These are phyloP conservation scores for Candida orba DNA, from an alignment of 805 yeast species.

Conservation along the genomic window DNA sequence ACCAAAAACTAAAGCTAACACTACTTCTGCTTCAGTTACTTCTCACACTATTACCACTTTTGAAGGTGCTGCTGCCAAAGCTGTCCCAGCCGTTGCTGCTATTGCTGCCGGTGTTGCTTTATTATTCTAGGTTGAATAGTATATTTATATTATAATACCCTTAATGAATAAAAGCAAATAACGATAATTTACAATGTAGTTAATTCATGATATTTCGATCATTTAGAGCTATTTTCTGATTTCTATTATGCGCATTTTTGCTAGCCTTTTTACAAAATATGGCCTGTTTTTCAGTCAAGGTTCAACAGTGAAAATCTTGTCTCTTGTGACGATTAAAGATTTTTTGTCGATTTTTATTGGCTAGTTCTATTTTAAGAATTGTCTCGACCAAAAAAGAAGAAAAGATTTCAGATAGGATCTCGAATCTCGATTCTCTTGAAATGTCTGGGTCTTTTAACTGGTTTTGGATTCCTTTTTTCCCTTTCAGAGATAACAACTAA, in stretches of 20 bases:
- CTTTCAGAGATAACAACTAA: neutral
- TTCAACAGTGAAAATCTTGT: too few species aligned
- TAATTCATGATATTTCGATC: neutral
- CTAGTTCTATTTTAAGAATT: neutral
- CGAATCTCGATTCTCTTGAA: too few species aligned
- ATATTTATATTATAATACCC: conserved; percentile 4
- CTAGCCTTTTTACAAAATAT: too few species aligned
- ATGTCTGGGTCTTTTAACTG: too few species aligned
- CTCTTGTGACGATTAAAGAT: too few species aligned
- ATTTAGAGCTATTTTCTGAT: too few species aligned
- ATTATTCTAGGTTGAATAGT: conserved; percentile 31
- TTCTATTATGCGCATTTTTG: too few species aligned
- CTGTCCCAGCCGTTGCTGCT: conserved; percentile 42
- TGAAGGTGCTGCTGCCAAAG: conserved; percentile 39
- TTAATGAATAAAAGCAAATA: neutral
- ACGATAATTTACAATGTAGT: neutral
- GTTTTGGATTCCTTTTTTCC: too few species aligned
- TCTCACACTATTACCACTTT: conserved; percentile 22
- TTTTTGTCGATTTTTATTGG: neutral
- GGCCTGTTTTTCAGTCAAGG: too few species aligned
- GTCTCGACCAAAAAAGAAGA: neutral
- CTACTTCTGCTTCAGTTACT: conserved; percentile 10
- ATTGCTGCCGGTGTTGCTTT: conserved; percentile 44
- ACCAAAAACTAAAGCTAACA: conserved; percentile 10
- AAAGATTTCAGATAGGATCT: too few species aligned